phyloP scores from a whole-genome alignment of 2,329 filamentous ascomycete species.

The Endoconidiophora laricicola region DNA sequence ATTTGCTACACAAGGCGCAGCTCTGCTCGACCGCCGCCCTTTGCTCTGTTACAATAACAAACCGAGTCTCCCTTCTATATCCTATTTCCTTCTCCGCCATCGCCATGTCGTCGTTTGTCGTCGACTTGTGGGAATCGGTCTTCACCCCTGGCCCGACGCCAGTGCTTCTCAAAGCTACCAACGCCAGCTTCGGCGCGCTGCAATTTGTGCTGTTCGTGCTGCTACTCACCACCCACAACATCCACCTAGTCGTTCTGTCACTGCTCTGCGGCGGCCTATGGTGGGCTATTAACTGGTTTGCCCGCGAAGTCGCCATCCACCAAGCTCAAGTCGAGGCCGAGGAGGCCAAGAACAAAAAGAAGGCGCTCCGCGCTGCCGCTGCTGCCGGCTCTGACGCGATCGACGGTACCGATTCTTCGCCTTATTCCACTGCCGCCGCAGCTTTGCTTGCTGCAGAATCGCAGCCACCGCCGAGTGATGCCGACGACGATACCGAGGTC shows the following conservation, averaged over 20 bases:
- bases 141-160: constrained; percentile 86
- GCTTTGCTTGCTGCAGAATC: constrained; percentile 17
- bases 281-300: constrained; percentile 97
- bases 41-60: no score
- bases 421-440: no score
- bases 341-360: constrained; percentile 26
- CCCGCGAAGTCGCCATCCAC: constrained; percentile 39
- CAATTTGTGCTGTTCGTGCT: constrained; percentile 64
- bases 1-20: background rate
- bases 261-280: constrained; percentile 66
- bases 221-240: constrained; percentile 64
- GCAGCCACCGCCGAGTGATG: constrained; percentile 12
- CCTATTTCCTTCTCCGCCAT: background rate
- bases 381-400: constrained; percentile 27
- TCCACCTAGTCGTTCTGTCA: constrained; percentile 78
- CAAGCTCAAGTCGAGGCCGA: constrained; percentile 25
- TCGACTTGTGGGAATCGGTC: constrained; percentile 77
- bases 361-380: constrained; percentile 14
- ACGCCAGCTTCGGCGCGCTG: constrained; percentile 71
- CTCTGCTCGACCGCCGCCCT: background rate
- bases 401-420: constrained; percentile 28
- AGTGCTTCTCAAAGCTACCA: constrained; percentile 75
- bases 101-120: constrained; percentile 44
- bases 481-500: constrained; percentile 34
- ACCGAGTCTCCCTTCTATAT: background rate